Conservation (phyloP, 768 basidiomycete species). For the Tricholoma saponaceum region DNA sequence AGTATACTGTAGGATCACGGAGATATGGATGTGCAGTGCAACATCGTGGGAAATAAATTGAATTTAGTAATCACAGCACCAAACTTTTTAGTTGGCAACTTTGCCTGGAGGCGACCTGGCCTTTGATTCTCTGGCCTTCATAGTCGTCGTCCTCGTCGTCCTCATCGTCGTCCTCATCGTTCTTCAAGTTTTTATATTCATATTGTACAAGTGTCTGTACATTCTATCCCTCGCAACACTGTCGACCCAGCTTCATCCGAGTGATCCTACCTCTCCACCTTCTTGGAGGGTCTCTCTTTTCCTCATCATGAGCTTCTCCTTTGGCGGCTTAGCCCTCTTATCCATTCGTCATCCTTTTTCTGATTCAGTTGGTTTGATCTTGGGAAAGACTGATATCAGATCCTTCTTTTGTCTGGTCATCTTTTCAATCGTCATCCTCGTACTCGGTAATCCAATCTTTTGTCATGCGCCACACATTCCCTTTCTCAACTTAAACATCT, state of each 20-base stretch:
- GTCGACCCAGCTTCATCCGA: conserved; percentile 31
- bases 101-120: conserved; percentile 7
- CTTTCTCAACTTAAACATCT: conserved; percentile 3
- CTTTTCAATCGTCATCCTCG: conserved; percentile 61
- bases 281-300: conserved; percentile 45
- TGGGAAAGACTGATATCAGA: conserved; percentile 60
- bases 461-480: neutral
- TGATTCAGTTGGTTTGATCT: conserved; percentile 45
- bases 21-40: neutral
- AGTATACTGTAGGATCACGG: too few species aligned
- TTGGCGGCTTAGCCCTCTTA: conserved; percentile 58
- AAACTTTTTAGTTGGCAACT: conserved; percentile 10
- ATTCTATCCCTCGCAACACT: conserved; percentile 30
- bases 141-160: conserved; percentile 12
- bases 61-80: conserved; percentile 18
- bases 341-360: conserved; percentile 53
- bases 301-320: conserved; percentile 62
- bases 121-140: conserved; percentile 1
- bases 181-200: neutral
- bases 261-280: conserved; percentile 19
- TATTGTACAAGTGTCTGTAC: neutral
- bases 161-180: conserved; percentile 1
- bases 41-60: conserved; percentile 3
- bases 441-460: conserved; percentile 58
- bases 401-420: conserved; percentile 69